Evolutionary conservation across 2,329 filamentous ascomycete species (phyloP), one percentile per base, ranked within the genome.

Genomic region (Nemania diffusa): DNA sequence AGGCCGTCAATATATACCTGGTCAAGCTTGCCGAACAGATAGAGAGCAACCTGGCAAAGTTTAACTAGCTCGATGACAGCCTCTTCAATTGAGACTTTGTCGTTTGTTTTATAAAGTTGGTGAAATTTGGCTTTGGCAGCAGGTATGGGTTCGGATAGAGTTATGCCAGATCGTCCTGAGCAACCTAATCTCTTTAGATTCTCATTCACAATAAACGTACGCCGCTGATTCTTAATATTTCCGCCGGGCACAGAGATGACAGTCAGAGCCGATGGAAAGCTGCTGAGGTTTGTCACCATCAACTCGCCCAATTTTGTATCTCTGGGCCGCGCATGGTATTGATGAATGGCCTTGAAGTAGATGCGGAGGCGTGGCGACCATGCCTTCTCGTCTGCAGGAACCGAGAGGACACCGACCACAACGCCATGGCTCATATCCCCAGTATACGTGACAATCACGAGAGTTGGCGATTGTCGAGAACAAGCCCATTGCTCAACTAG

Each of bases 401-500:
- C 91, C 57, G 90, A 90, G 52, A 98, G 82, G 9, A 98, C 90
- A 3, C 91, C 90, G 4, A 93, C 94, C 8, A 91, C 81, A n/a
- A 97, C 89, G 0, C 85, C 87, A 78, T 97, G 92, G 37, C 89
- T 89, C 37, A 88, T 85, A 74, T 97, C 94, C 62, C 95, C 96
- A 0, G 95, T 98, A 76, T 96, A 97, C 2, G 94, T 97, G 48
- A 92, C 92, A 71, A 98, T 97, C 57, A 97, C 88, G 70, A 97
- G 92, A 17, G 95, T 97, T 0, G 95, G 95, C 69, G 97, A 93
- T 64, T 90, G 87, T 59, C 96, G 89, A 13, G 95, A 97, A 79
- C 94, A 97, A 5, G 93, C 93, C 96, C 96, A 99, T 84, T 99
- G 96, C 79, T 98, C 96, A 71, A 98, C 93, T 17, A 98, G 82